Evolutionary conservation across 2,329 filamentous ascomycete species (phyloP).

Genomic region (Beauveria bassiana): DNA sequence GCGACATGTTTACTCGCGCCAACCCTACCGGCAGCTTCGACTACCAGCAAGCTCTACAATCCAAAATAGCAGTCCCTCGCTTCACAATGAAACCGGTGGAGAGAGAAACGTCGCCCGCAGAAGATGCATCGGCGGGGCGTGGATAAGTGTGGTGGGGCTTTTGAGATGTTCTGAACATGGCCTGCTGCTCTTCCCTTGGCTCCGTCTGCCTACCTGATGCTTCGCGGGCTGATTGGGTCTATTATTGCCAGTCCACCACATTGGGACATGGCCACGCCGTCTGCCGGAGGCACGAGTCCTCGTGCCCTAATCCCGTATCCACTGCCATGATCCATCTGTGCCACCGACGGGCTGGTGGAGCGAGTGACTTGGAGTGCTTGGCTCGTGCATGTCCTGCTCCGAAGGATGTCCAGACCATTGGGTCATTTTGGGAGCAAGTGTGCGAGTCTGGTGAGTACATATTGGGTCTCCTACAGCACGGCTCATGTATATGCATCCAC

Average conservation of each 20-base stretch:
- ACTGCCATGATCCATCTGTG: constrained; percentile 14
- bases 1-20: not conserved
- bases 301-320: constrained; percentile 24
- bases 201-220: not conserved
- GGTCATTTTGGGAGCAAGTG: not conserved
- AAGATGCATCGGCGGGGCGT: constrained; percentile 11
- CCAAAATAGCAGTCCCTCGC: not conserved
- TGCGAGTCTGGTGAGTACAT: not conserved
- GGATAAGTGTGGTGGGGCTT: constrained; percentile 3
- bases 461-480: not conserved
- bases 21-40: not conserved
- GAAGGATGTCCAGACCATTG: constrained; percentile 1
- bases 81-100: not conserved
- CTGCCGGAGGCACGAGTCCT: constrained; percentile 15
- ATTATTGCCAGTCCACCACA: constrained; percentile 4
- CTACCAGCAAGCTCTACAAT: not conserved
- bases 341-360: constrained; percentile 8
- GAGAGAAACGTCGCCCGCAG: constrained; percentile 3
- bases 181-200: not conserved
- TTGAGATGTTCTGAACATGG: constrained; percentile 4
- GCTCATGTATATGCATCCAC: constrained; percentile 1
- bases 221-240: not conserved
- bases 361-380: not conserved
- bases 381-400: not conserved
- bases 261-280: constrained; percentile 1